Evolutionary conservation across 192 early-diverging fungal genomes (phyloP).

Genomic region (Coemansia sp.): DNA sequence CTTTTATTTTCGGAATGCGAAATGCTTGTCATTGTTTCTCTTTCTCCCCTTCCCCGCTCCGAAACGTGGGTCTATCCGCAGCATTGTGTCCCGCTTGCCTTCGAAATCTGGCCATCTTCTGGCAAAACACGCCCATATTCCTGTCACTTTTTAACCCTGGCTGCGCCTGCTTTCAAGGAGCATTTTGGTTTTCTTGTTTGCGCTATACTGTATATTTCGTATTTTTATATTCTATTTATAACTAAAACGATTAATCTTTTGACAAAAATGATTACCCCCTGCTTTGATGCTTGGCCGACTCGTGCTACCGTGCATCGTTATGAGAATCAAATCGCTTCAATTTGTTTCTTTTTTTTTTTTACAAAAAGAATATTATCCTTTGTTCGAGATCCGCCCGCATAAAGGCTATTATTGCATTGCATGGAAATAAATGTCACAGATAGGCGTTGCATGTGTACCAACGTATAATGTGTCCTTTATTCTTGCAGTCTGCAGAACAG

Average conservation of each 20-base stretch:
- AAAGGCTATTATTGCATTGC: background rate
- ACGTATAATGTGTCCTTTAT: background rate
- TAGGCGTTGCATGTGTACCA: background rate
- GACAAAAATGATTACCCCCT: too few species aligned
- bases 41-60: background rate
- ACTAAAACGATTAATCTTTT: background rate
- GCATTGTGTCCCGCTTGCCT: background rate
- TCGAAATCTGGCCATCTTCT: background rate
- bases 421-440: background rate
- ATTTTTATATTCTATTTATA: background rate
- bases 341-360: too few species aligned
- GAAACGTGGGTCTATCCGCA: background rate
- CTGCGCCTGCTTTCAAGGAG: too few species aligned
- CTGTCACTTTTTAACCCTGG: background rate
- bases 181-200: conserved; percentile 4
- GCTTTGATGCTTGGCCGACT: too few species aligned
- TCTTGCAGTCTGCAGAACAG: background rate
- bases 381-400: too few species aligned
- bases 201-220: background rate
- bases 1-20: background rate
- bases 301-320: too few species aligned
- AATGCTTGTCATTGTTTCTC: background rate
- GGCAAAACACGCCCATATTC: background rate
- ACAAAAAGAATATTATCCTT: background rate
- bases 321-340: too few species aligned